These are phyloP conservation scores for Pythium chondricola DNA, from an alignment of 352 stramenopile species.

Conservation along the genomic window DNA sequence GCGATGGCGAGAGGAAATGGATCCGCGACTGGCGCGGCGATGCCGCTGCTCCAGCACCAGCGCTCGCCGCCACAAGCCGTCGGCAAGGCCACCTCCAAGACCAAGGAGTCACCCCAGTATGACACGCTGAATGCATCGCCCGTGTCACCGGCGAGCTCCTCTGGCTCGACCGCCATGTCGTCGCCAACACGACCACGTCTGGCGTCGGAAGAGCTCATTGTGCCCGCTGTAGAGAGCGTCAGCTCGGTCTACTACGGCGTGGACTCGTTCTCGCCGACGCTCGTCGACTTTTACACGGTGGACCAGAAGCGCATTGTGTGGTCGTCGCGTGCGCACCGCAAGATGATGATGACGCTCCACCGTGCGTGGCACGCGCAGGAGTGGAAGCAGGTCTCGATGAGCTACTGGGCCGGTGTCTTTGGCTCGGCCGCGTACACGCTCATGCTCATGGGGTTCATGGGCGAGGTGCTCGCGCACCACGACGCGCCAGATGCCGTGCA, in stretches of 20 bases:
- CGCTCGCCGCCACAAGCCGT: conserved; percentile 20
- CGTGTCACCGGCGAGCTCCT: conserved; percentile 15
- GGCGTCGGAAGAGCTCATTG: conserved; percentile 76
- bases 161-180: conserved; percentile 15
- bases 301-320: conserved; percentile 85
- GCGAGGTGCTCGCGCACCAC: conserved; percentile 46
- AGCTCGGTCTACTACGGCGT: conserved; percentile 85
- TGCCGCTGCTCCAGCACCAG: conserved; percentile 55
- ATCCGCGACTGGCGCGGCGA: conserved; percentile 8
- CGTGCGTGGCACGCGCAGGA: conserved; percentile 57
- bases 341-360: conserved; percentile 86
- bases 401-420: conserved; percentile 58
- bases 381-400: conserved; percentile 72
- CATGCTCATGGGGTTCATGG: conserved; percentile 50
- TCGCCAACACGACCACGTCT: conserved; percentile 31
- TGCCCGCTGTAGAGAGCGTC: conserved; percentile 58
- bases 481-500: conserved; percentile 9
- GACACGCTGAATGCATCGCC: conserved; percentile 11
- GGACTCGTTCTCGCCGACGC: conserved; percentile 78
- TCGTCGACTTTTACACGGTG: conserved; percentile 82
- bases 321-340: conserved; percentile 80
- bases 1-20: conserved; percentile 15
- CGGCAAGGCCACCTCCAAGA: conserved; percentile 6
- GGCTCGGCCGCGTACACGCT: conserved; percentile 52
- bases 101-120: not conserved